Base-by-base conservation (phyloP, 495 filamentous ascomycete species). In the Zalerion maritima region DNA sequence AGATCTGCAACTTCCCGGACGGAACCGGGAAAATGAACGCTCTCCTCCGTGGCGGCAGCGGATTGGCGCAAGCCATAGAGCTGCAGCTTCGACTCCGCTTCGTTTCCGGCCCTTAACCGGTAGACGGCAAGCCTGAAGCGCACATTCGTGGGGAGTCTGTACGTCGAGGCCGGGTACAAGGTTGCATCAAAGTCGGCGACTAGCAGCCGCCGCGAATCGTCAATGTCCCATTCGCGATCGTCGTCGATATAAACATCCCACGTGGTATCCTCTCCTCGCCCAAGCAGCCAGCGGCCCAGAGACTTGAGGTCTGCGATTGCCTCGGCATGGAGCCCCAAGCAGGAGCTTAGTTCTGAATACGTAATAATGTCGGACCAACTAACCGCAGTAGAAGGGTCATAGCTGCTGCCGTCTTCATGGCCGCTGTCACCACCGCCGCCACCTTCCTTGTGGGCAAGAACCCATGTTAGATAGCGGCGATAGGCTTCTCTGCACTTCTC, bases 191-290 rank as follows among this genome's bases (percentile, higher is more conserved):
- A 62, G 14, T 64, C 54, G 9, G 68, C 55, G 18, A 71, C 62
- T 20, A 57, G 58, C 21, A 72, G 58, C 21, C 85, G 67, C 18
- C 81, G 74, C 2, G 63, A 60, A 54, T 86, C 71, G 16, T 73
- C 66, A 3, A 66, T 39, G 44, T 97, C 89, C 80, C 83, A 97
- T 58, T 97, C 89, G 33, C 85, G 68, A 50, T 97, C 89, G 45
- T 96, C 84, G 5, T 69, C 61, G 5, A 63, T 48, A 37, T 71
- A 65, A n/a, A 64, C 45, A 31, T 93, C 78, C 89, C 89, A 97
- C 42, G 72, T 83, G 8, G 31, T 45, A 43, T 96, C 91, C 10
- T 64, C 57, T 18, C 61, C 57, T 15, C 89, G 74, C 13, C 81
- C 80, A 18, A 91, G 55, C 15, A 93, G 57, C 85, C 86, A 94